Evolutionary conservation across 2,329 filamentous ascomycete genomes (phyloP).

Genomic region (Microdochium bolleyi): DNA sequence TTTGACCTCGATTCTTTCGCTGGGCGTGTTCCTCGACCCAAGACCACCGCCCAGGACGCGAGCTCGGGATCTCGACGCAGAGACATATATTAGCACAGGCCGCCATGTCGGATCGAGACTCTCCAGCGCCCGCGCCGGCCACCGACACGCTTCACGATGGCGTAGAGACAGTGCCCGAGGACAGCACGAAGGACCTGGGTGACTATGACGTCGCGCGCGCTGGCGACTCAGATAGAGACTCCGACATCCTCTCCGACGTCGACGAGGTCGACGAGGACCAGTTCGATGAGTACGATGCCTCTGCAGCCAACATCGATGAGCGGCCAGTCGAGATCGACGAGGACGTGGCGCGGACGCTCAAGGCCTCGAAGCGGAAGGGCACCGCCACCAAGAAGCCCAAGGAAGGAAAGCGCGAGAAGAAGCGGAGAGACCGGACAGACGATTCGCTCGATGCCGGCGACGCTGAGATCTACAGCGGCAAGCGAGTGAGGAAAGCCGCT

Average conservation of each 20-base stretch:
- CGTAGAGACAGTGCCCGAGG: slow-evolving; percentile 16
- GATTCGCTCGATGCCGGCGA: slow-evolving; percentile 41
- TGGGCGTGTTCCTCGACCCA: neutral
- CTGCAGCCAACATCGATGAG: slow-evolving; percentile 55
- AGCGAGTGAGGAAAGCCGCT: slow-evolving; percentile 35
- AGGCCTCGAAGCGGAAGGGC: slow-evolving; percentile 59
- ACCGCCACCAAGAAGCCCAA: slow-evolving; percentile 65
- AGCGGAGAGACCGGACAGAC: slow-evolving; percentile 43
- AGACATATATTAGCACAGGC: neutral
- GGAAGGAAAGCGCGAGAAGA: slow-evolving; percentile 64
- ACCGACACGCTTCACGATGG: slow-evolving; percentile 18
- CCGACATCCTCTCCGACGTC: slow-evolving; percentile 57
- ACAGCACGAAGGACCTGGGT: slow-evolving; percentile 21
- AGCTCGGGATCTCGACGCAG: neutral
- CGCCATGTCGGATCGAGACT: slow-evolving; percentile 38
- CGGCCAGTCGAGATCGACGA: slow-evolving; percentile 61
- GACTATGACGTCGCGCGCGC: slow-evolving; percentile 32
- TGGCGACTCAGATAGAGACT: slow-evolving; percentile 44
- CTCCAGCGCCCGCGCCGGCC: slow-evolving; percentile 26
- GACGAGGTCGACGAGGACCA: slow-evolving; percentile 64
- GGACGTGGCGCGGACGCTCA: slow-evolving; percentile 54
- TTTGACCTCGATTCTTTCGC: neutral
- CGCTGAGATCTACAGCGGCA: slow-evolving; percentile 33
- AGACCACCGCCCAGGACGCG: neutral
- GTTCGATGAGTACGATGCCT: slow-evolving; percentile 61